Base-by-base conservation (phyloP, 1,284 basidiomycete genomes). In the Dichomitus squalens region DNA sequence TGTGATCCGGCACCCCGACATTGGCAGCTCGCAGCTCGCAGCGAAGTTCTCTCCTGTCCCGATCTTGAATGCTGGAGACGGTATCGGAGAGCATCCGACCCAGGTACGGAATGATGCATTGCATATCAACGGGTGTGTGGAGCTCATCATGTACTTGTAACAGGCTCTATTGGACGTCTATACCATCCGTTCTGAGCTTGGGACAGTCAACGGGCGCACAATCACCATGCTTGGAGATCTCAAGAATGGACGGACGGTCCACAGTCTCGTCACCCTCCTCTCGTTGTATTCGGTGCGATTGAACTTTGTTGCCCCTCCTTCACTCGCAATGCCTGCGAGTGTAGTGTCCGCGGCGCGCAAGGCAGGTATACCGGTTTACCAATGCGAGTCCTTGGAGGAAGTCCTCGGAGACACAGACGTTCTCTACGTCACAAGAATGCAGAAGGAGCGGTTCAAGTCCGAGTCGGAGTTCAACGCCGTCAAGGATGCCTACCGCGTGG, bases 231-330 rank as follows among this genome's bases (percentile, higher is more conserved):
- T 99, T 8, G 97, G 97, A 58, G 97, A 99, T 75, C 82, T 99
- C 67, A 98, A 98, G 83, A 97, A 99, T 71, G 97, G 97, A 38
- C 88, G 97, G 57, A 99, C 97, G 0, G 96, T 98, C 1, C 97
- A 99, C 79, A 94, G 92, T 66, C 84, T 99, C 51, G 96, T 98
- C 67, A 92, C 92, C 41, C 81, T 99, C 8, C 85, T 99, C 7
- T 94, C 87, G 67, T 83, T 96, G 48, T 99, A 99, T 81, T 89
- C 90, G 41, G 95, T 98, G 48, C 92, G 88, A 56, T 85, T 99
- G 74, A 98, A 98, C 83, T 97, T 98, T 70, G 95, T 99, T 57
- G 87, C 96, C 11, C 97, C 97, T 8, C 80, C 86, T 3, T 87
- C 90, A n/a, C 84, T 99, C 58, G 81, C 88, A 33, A 98, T 99